Evolutionary conservation across 305 asterid genomes (phyloP), one percentile per base, ranked within the genome.

Genomic region (Fraxinus paxiana): DNA sequence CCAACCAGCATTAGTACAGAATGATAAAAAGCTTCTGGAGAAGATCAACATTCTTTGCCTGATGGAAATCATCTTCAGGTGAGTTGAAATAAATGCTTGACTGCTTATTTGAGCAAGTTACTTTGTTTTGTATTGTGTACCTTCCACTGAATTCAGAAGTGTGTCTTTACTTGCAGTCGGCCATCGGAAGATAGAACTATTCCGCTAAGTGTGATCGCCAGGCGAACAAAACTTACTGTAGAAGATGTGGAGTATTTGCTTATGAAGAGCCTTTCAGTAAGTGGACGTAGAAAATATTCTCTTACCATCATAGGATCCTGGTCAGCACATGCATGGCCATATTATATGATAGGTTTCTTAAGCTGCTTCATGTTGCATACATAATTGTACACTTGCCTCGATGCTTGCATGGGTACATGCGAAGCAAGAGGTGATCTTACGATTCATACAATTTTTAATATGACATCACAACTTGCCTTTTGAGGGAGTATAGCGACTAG

Each of bases 1-100:
- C 84, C 97, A 95, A 87, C 98, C 98, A 43, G 96, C 96, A n/a
- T 74, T 94, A 77, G 97, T 92, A 81, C 92, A 93, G 93, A 94
- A 94, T 82, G 97, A 92, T 92, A 92, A 89, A 80, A 95, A 87
- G 83, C 98, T 95, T 85, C 88, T 93, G 79, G 98, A 93, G 84
- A 95, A 95, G 90, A 93, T 95, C 77, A 95, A 95, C 89, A 95
- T 95, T 82, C 98, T 95, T 75, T 92, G 98, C 85, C 89, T 95
- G 89, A 95, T 95, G 98, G 97, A 94, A 83, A 94, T 92, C 46
- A 93, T 94, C 71, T 94, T 94, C 93, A 92, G 97, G 98, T 94
- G 73, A 81, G 13, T 17, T 8, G 9, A 34, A 74, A 18, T 38
- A 71, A 54, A 30, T 79, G 38, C 76, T 12, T 20, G 67, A 71